Evolutionary conservation across 148 eudicot species (phyloP).

Genomic region (Nepenthes gracilis): DNA sequence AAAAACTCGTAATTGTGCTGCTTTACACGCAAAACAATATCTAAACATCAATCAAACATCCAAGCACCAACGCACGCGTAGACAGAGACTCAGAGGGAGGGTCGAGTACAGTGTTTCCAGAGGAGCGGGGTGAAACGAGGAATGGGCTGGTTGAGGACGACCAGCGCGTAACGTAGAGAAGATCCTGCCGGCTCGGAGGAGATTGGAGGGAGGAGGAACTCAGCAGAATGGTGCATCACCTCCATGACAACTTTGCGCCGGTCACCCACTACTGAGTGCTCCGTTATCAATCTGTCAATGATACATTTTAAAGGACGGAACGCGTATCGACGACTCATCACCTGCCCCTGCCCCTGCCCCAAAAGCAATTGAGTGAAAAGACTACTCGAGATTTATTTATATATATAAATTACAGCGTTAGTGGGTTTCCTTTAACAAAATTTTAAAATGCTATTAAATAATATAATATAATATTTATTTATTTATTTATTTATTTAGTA

Average conservation of each 20-base stretch:
- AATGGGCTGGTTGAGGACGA: constrained; percentile 77
- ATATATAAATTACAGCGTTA: too few species aligned
- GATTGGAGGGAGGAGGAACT: constrained; percentile 14
- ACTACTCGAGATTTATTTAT: too few species aligned
- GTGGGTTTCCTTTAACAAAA: too few species aligned
- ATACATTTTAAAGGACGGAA: too few species aligned
- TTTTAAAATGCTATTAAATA: too few species aligned
- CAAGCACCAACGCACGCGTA: background rate
- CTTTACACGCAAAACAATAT: constrained; percentile 21
- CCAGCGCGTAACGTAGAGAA: constrained; percentile 45
- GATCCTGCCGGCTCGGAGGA: constrained; percentile 7
- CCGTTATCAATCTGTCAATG: too few species aligned
- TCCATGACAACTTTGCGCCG: constrained; percentile 3
- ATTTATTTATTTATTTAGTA: too few species aligned
- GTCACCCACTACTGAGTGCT: too few species aligned
- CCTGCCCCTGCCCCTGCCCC: too few species aligned
- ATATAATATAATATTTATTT: too few species aligned
- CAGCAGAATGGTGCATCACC: constrained; percentile 10
- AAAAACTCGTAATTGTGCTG: constrained; percentile 69
- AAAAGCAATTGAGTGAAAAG: too few species aligned
- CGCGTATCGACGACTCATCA: too few species aligned
- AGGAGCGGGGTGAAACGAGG: constrained; percentile 75
- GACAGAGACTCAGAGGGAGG: background rate
- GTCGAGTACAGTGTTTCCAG: constrained; percentile 44
- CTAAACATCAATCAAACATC: background rate